These are phyloP conservation scores for Beta macrorhiza DNA, from an alignment of 179 eudicot genomes.

Conservation along the genomic window DNA sequence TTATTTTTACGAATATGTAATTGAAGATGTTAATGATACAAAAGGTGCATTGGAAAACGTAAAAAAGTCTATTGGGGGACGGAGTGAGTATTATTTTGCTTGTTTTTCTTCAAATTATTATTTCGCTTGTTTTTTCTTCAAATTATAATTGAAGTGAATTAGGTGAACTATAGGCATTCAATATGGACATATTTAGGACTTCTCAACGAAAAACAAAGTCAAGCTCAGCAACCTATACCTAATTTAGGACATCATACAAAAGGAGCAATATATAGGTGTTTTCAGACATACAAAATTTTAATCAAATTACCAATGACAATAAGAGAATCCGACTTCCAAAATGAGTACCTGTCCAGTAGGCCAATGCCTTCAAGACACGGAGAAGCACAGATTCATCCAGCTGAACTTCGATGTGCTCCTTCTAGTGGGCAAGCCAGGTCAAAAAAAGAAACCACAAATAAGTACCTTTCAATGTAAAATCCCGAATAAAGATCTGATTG, in stretches of 20 bases:
- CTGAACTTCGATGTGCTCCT: slow-evolving; percentile 45
- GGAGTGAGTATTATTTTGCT: too few species aligned
- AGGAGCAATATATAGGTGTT: background rate
- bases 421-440: slow-evolving; percentile 35
- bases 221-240: background rate
- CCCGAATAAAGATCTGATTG: background rate
- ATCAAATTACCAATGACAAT: background rate
- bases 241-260: background rate
- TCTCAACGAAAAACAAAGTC: background rate
- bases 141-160: too few species aligned
- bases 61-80: too few species aligned
- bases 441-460: slow-evolving; percentile 4
- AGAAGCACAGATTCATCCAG: slow-evolving; percentile 53
- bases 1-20: too few species aligned
- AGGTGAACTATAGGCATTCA: too few species aligned
- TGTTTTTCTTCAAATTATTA: too few species aligned
- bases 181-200: too few species aligned
- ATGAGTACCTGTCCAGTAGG: slow-evolving; percentile 65
- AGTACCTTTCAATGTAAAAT: slow-evolving; percentile 12
- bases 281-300: background rate
- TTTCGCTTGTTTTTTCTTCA: too few species aligned
- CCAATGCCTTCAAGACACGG: slow-evolving; percentile 59
- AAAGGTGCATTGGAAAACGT: too few species aligned
- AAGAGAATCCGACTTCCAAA: background rate
- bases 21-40: too few species aligned